Evolutionary conservation across 2,329 filamentous ascomycete species (phyloP).

Genomic region (Cadophora sp.): DNA sequence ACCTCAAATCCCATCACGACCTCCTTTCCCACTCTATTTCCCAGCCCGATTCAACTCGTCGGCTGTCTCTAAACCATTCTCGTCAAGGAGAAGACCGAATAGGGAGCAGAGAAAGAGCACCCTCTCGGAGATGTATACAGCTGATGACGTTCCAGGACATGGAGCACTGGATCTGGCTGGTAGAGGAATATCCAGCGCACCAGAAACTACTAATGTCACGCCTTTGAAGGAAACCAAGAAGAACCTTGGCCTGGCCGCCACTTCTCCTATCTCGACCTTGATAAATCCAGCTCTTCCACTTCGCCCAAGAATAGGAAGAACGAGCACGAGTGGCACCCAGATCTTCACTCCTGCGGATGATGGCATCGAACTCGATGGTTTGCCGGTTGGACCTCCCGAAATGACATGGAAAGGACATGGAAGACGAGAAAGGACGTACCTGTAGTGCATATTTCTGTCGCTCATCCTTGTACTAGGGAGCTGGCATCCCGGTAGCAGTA

Average conservation of each 20-base stretch:
- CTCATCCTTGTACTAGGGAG: not conserved
- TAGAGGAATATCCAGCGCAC: constrained; percentile 27
- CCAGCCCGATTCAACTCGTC: constrained; percentile 15
- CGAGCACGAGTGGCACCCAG: constrained; percentile 42
- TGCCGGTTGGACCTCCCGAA: constrained; percentile 37
- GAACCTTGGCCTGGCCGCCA: not conserved
- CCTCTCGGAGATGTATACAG: constrained; percentile 40
- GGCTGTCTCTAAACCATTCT: constrained; percentile 25
- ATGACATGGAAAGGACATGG: constrained; percentile 35
- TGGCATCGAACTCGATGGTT: constrained; percentile 41
- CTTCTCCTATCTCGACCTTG: not conserved
- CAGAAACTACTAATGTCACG: constrained; percentile 29
- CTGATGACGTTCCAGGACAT: constrained; percentile 29
- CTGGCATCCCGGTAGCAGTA: constrained; percentile 2
- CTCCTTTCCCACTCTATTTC: constrained; percentile 12
- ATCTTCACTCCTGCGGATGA: constrained; percentile 39
- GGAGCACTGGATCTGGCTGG: constrained; percentile 3
- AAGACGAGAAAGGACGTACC: constrained; percentile 38
- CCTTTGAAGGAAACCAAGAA: constrained; percentile 20
- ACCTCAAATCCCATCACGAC: not conserved
- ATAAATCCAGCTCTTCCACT: not conserved
- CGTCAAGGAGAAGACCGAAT: constrained; percentile 21
- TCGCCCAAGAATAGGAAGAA: constrained; percentile 32
- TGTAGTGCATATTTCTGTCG: constrained; percentile 20
- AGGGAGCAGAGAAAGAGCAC: constrained; percentile 34